Evolutionary conservation across 768 basidiomycete genomes (phyloP).

Genomic region (Rhizopogon sp.): DNA sequence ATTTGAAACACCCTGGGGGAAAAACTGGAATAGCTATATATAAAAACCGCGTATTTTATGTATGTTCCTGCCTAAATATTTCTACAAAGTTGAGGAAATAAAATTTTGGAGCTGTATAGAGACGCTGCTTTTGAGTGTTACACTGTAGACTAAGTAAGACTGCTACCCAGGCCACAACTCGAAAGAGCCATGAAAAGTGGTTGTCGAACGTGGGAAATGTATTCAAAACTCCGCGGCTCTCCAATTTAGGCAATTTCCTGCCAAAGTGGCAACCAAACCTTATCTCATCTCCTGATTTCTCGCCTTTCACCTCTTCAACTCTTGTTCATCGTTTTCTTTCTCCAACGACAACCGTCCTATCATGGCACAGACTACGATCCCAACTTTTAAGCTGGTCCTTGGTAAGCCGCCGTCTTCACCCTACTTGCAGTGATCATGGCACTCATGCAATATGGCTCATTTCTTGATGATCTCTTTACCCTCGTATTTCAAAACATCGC

Average conservation of each 20-base stretch:
- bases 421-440: constrained; percentile 12
- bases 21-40: no score
- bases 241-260: constrained; percentile 19
- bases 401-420: constrained; percentile 47
- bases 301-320: constrained; percentile 11
- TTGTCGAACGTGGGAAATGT: not conserved
- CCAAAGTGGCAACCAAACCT: constrained; percentile 29
- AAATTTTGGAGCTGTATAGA: no score
- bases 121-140: no score
- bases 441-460: constrained; percentile 26
- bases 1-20: no score
- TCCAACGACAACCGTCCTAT: constrained; percentile 18
- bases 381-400: constrained; percentile 98
- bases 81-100: no score
- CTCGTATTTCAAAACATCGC: constrained; percentile 8
- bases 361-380: constrained; percentile 49
- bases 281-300: constrained; percentile 32
- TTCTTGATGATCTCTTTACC: constrained; percentile 46
- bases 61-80: no score
- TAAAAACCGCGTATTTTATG: no score
- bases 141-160: no score
- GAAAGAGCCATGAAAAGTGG: no score
- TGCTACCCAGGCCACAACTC: no score
- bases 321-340: constrained; percentile 14
- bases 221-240: constrained; percentile 8